Conservation (phyloP, 768 basidiomycete genomes). For the Lanmaoa rubissima region DNA sequence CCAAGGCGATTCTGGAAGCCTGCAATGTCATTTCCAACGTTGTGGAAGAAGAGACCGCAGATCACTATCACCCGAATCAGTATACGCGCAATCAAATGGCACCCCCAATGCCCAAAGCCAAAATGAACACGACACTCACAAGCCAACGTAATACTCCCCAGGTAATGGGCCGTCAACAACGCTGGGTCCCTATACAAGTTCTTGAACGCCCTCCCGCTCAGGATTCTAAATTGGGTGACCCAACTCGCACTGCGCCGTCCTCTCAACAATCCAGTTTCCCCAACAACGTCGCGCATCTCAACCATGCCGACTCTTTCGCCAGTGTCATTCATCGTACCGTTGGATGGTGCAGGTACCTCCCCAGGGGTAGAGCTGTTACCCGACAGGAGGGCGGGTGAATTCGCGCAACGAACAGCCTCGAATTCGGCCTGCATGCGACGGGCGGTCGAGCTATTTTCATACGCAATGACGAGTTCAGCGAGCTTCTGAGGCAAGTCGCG, state of each 20-base stretch:
- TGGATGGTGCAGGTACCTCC: conserved; percentile 17
- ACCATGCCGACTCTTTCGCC: conserved; percentile 32
- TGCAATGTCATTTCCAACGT: conserved; percentile 89
- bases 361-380: not conserved
- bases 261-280: conserved; percentile 65
- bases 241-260: conserved; percentile 81
- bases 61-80: conserved; percentile 50
- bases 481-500: conserved; percentile 56
- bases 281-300: conserved; percentile 62
- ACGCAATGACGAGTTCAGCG: conserved; percentile 68
- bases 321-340: conserved; percentile 24
- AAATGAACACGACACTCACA: conserved; percentile 46
- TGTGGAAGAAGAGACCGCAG: conserved; percentile 91
- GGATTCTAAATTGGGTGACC: conserved; percentile 87
- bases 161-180: conserved; percentile 86
- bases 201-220: conserved; percentile 97
- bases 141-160: conserved; percentile 79
- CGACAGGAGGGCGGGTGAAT: not conserved
- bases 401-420: conserved; percentile 36
- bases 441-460: conserved; percentile 65
- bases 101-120: not conserved
- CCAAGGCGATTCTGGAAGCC: conserved; percentile 96
- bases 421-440: conserved; percentile 61
- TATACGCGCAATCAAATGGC: not conserved
- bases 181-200: conserved; percentile 96